These are phyloP conservation scores for Calonectria honghensis DNA, from an alignment of 2,329 filamentous ascomycete species.

Conservation along the genomic window DNA sequence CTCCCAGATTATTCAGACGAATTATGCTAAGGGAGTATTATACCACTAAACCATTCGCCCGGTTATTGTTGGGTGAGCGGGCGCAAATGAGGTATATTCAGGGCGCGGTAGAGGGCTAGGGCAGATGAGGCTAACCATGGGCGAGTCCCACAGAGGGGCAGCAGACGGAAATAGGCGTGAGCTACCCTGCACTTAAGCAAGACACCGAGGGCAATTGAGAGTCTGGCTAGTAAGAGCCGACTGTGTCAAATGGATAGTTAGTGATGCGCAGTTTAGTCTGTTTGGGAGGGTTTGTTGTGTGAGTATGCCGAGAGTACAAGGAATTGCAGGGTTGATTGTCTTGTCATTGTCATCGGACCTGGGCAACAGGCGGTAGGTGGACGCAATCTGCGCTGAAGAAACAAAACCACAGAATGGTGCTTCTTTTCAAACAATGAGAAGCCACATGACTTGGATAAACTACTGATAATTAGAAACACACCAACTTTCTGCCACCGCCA, in stretches of 20 bases:
- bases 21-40: slow-evolving; percentile 53
- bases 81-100: slow-evolving; percentile 42
- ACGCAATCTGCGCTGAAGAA: too few species aligned
- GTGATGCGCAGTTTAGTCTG: too few species aligned
- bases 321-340: neutral
- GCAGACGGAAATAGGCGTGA: neutral
- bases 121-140: slow-evolving; percentile 9
- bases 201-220: neutral
- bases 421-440: neutral
- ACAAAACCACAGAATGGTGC: neutral
- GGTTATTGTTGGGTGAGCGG: slow-evolving; percentile 18
- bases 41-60: slow-evolving; percentile 53
- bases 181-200: slow-evolving; percentile 13
- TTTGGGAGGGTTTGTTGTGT: neutral
- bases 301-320: neutral
- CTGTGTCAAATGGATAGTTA: too few species aligned
- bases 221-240: neutral
- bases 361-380: neutral
- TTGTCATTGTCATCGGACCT: neutral
- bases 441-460: neutral
- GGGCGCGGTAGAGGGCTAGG: slow-evolving; percentile 22
- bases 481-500: neutral
- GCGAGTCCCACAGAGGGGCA: slow-evolving; percentile 20
- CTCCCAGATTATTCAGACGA: slow-evolving; percentile 46
- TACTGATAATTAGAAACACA: neutral